A percentile compares a stretch with the other conserved stretches of the same genome.
phyloP scores from a whole-genome alignment of 371 early-diverging fungal genomes.

The Rhizopus microsporus region DNA sequence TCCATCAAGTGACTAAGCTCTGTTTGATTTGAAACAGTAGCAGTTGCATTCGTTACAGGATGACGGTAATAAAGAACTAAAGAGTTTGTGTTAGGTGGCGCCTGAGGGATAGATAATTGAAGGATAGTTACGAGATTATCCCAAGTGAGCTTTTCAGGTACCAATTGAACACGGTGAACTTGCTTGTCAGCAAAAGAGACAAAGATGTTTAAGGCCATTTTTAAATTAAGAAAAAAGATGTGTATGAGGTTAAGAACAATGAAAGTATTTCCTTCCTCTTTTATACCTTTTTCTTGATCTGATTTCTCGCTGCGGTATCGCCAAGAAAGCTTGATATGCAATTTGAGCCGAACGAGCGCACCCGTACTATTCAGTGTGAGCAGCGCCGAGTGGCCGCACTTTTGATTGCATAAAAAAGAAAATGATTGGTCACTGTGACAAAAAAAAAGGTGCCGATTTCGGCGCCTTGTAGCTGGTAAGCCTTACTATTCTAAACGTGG shows the following conservation, averaged over 20 bases:
- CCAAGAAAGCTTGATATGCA: too few species aligned
- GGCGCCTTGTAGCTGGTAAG: too few species aligned
- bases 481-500: too few species aligned
- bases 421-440: too few species aligned
- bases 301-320: neutral
- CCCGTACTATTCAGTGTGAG: neutral
- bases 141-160: slow-evolving; percentile 19
- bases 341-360: neutral
- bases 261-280: neutral
- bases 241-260: too few species aligned
- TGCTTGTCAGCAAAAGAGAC: neutral
- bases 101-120: slow-evolving; percentile 6
- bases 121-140: slow-evolving; percentile 11
- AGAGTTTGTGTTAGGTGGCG: slow-evolving; percentile 4
- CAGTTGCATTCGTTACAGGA: neutral
- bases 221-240: too few species aligned
- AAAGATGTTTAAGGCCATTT: neutral
- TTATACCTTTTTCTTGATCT: neutral
- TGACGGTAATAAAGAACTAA: slow-evolving; percentile 13
- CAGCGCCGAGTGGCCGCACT: too few species aligned
- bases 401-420: too few species aligned
- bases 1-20: neutral
- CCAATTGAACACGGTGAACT: neutral
- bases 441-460: too few species aligned
- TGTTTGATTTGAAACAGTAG: neutral